Conservation (phyloP, 345 rosid genomes). For the Atalantia buxifolia region DNA sequence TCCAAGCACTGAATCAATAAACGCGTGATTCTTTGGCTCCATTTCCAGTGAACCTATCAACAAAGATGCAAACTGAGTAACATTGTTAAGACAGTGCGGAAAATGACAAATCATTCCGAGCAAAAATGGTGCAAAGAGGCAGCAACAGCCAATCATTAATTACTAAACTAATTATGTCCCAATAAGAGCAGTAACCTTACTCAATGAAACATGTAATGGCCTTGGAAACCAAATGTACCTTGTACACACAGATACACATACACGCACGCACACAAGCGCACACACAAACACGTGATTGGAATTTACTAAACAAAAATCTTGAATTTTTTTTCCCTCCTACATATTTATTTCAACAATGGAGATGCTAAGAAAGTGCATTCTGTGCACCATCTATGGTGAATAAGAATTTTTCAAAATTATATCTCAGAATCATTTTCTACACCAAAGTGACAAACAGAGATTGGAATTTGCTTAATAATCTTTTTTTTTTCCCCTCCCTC, state of each 20-base stretch:
- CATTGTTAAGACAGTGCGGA: not conserved
- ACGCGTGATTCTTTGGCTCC: conserved; percentile 96
- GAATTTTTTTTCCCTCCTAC: not conserved
- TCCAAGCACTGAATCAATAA: conserved; percentile 93
- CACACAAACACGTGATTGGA: not conserved
- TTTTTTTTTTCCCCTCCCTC: not conserved
- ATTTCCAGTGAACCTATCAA: conserved; percentile 95
- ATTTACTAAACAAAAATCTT: not conserved
- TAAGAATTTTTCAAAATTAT: not conserved
- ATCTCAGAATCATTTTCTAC: not conserved
- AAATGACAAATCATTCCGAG: not conserved
- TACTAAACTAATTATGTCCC: not conserved
- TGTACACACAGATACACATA: not conserved
- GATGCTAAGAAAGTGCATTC: not conserved
- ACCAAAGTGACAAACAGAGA: not conserved
- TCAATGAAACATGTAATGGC: not conserved
- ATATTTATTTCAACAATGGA: not conserved
- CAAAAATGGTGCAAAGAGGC: not conserved
- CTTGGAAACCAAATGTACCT: not conserved
- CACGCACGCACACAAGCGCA: too few species aligned
- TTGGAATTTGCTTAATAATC: not conserved
- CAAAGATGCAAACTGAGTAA: conserved; percentile 20
- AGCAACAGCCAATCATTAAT: not conserved
- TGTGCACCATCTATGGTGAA: not conserved
- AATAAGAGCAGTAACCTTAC: not conserved